Evolutionary conservation across 2,329 filamentous ascomycete genomes (phyloP).

Genomic region (Penicillium rolfsii): DNA sequence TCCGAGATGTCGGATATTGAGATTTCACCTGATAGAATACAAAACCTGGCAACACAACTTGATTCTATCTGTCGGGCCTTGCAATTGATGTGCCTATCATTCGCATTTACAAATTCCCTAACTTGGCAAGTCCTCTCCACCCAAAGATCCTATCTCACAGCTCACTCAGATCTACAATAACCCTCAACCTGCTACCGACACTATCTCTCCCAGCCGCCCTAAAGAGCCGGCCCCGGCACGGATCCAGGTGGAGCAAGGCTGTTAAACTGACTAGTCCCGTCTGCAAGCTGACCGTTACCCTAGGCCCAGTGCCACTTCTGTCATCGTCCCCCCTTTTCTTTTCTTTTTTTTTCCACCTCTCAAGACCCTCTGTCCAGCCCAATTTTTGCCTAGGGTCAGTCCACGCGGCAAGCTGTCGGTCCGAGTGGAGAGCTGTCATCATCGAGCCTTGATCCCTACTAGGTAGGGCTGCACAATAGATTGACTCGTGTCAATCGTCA

Average conservation of each 20-base stretch:
- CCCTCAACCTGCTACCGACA: not conserved
- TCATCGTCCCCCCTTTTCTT: not conserved
- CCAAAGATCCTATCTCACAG: not conserved
- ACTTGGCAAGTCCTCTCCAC: not conserved
- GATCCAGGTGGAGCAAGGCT: constrained; percentile 3
- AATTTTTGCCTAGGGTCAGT: constrained; percentile 10
- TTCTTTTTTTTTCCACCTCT: no score
- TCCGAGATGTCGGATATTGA: not conserved
- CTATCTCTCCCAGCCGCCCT: not conserved
- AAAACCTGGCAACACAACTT: no score
- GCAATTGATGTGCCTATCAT: not conserved
- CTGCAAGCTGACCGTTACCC: constrained; percentile 19
- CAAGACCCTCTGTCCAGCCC: not conserved
- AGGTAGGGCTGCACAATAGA: no score
- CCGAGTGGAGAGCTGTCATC: constrained; percentile 16
- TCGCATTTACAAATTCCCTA: not conserved
- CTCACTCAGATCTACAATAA: not conserved
- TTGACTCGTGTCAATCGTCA: constrained; percentile 14
- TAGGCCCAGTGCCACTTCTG: not conserved
- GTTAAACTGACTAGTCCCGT: not conserved
- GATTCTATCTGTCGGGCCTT: not conserved
- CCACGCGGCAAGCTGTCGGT: constrained; percentile 17
- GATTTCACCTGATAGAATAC: not conserved
- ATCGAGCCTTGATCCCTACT: not conserved
- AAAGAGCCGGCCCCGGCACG: constrained; percentile 7